These are phyloP conservation scores for Drosera capensis DNA, from an alignment of 148 eudicot species.

Conservation along the genomic window DNA sequence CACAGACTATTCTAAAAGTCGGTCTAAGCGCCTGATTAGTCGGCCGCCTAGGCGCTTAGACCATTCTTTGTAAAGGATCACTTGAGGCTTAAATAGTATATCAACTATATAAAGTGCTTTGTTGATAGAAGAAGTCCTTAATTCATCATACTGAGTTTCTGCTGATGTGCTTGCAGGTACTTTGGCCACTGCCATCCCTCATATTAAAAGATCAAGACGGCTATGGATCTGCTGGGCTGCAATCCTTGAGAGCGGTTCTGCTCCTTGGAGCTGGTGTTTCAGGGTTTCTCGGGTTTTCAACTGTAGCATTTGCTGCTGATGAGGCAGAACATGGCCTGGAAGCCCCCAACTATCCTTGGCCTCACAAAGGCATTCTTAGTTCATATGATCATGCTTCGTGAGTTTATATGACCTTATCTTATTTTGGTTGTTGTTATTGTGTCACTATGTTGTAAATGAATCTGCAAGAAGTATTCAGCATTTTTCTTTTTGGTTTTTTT, in stretches of 20 bases:
- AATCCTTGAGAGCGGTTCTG: conserved; percentile 35
- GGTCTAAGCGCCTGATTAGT: too few species aligned
- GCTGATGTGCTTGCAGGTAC: conserved; percentile 21
- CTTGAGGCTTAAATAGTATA: too few species aligned
- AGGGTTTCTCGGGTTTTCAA: conserved; percentile 50
- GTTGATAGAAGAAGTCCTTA: too few species aligned
- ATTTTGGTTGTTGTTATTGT: background rate
- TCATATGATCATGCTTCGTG: conserved; percentile 96
- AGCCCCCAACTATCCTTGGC: conserved; percentile 76
- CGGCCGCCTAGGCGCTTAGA: too few species aligned
- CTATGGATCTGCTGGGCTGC: conserved; percentile 29
- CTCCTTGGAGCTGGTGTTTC: conserved; percentile 70
- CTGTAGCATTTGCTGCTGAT: conserved; percentile 54
- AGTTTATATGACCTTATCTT: conserved; percentile 15
- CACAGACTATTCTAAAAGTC: too few species aligned
- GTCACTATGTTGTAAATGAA: background rate
- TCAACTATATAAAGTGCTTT: too few species aligned
- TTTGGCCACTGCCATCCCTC: conserved; percentile 48
- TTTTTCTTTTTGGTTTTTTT: too few species aligned
- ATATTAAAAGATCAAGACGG: conserved; percentile 39
- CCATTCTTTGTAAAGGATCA: too few species aligned
- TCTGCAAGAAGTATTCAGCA: background rate
- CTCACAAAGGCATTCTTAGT: conserved; percentile 81
- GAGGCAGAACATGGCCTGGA: conserved; percentile 90
- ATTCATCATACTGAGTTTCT: background rate